A percentile compares a stretch with the other conserved stretches of the same genome.
These are phyloP conservation scores for Euphorbia corollata DNA, from an alignment of 441 rosid genomes.

Conservation along the genomic window DNA sequence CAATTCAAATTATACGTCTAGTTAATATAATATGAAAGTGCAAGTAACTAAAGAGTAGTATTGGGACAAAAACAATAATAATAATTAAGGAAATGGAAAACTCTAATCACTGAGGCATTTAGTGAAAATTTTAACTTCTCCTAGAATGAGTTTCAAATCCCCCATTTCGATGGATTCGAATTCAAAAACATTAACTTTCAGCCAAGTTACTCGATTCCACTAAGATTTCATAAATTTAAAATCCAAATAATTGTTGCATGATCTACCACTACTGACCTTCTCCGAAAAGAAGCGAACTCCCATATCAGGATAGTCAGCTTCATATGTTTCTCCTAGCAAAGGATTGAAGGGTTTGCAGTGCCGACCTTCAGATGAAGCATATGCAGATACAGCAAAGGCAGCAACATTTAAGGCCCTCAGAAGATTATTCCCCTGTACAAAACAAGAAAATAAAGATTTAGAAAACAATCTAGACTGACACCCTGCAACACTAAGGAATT, in stretches of 20 bases:
- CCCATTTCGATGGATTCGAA: too few species aligned
- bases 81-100: background rate
- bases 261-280: constrained; percentile 47
- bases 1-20: too few species aligned
- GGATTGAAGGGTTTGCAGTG: constrained; percentile 99
- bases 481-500: background rate
- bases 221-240: background rate
- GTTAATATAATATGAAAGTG: background rate
- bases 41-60: background rate
- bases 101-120: background rate
- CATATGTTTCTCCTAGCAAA: constrained; percentile 93
- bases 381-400: constrained; percentile 96
- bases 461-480: background rate
- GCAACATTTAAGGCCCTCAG: constrained; percentile 74
- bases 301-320: constrained; percentile 88
- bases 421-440: constrained; percentile 64
- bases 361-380: constrained; percentile 90
- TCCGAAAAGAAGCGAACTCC: constrained; percentile 93
- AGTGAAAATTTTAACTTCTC: background rate
- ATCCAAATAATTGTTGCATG: constrained; percentile 5
- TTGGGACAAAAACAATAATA: background rate
- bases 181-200: background rate
- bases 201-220: background rate
- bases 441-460: background rate
- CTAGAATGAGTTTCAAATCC: background rate